Percentiles rank a stretch among this genome's conserved stretches.
Conservation (phyloP, 805 yeast genomes). For the Candida piceae region DNA sequence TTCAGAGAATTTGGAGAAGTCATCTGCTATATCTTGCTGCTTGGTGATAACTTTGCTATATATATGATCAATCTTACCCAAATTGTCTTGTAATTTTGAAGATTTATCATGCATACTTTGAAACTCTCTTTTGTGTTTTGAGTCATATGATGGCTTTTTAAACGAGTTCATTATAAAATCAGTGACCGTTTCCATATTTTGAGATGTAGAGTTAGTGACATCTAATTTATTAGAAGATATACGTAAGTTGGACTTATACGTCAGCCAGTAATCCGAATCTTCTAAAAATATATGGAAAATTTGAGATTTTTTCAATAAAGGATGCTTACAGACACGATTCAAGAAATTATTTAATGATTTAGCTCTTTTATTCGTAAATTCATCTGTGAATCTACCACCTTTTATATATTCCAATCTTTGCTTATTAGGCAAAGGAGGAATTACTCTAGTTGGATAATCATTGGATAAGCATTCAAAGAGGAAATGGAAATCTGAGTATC, state of each 20-base stretch:
- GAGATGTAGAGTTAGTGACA: slow-evolving; percentile 17
- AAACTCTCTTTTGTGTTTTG: slow-evolving; percentile 61
- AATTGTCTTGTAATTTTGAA: slow-evolving; percentile 79
- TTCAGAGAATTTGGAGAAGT: slow-evolving; percentile 63
- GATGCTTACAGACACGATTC: slow-evolving; percentile 69
- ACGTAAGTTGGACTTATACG: slow-evolving; percentile 56
- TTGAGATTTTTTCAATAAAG: slow-evolving; percentile 61
- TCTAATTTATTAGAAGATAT: slow-evolving; percentile 22
- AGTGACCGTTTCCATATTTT: slow-evolving; percentile 67
- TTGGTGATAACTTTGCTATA: slow-evolving; percentile 68
- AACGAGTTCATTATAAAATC: slow-evolving; percentile 94
- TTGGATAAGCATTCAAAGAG: slow-evolving; percentile 67
- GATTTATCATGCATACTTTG: slow-evolving; percentile 77
- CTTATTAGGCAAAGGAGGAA: slow-evolving; percentile 94
- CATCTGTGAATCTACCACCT: slow-evolving; percentile 85
- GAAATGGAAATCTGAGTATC: slow-evolving; percentile 84
- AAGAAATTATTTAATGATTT: slow-evolving; percentile 75
- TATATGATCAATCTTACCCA: slow-evolving; percentile 71
- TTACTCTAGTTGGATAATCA: slow-evolving; percentile 79
- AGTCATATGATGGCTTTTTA: slow-evolving; percentile 60
- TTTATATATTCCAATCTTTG: slow-evolving; percentile 86
- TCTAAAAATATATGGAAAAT: slow-evolving; percentile 69
- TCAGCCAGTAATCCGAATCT: slow-evolving; percentile 62
- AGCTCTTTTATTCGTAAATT: slow-evolving; percentile 79
- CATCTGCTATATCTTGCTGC: slow-evolving; percentile 67